phyloP scores from a whole-genome alignment of 805 yeast genomes.

The Kazachstania kunashirensis region DNA sequence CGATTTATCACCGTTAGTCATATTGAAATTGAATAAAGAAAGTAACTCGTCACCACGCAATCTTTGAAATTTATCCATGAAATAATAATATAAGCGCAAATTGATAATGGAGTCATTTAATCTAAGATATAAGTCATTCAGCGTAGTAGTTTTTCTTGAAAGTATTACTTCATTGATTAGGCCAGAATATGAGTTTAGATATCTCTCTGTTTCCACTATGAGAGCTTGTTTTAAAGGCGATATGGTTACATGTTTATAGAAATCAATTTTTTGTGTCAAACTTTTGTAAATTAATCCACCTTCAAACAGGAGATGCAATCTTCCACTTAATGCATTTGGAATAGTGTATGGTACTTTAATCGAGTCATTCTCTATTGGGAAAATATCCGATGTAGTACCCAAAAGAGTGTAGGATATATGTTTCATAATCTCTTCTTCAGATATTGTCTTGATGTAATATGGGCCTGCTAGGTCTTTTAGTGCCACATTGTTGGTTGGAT shows the following conservation, averaged over 20 bases:
- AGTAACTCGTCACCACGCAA: constrained; percentile 44
- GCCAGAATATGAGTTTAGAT: constrained; percentile 35
- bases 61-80: constrained; percentile 30
- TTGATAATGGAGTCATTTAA: constrained; percentile 44
- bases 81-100: constrained; percentile 46
- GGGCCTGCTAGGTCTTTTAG: constrained; percentile 18
- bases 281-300: constrained; percentile 57
- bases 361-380: constrained; percentile 34
- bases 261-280: constrained; percentile 30
- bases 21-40: constrained; percentile 39
- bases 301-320: constrained; percentile 52
- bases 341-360: constrained; percentile 42
- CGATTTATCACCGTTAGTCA: constrained; percentile 54
- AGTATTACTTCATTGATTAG: constrained; percentile 38
- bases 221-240: constrained; percentile 60
- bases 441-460: constrained; percentile 29
- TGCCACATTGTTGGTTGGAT: constrained; percentile 8
- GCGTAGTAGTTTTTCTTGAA: constrained; percentile 23
- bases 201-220: constrained; percentile 36
- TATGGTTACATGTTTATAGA: constrained; percentile 21
- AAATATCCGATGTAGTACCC: constrained; percentile 53
- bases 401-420: constrained; percentile 44
- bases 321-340: constrained; percentile 46
- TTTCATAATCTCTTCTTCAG: constrained; percentile 36
- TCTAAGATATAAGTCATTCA: constrained; percentile 26